Evolutionary conservation across 768 basidiomycete species (phyloP).

Genomic region (Melanogaster broomeanus): DNA sequence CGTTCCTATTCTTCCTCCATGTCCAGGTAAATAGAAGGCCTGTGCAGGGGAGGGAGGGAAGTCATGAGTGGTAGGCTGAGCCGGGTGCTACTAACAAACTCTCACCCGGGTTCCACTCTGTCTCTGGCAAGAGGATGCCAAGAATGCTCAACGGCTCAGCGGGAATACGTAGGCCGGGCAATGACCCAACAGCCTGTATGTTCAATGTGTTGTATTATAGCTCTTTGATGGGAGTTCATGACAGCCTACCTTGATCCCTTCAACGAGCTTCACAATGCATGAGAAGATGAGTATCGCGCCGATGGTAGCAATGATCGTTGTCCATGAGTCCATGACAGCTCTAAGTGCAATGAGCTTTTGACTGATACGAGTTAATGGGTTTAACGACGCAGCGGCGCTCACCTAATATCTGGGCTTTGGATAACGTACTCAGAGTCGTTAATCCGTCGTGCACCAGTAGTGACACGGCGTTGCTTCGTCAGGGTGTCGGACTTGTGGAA

Average conservation of each 20-base stretch:
- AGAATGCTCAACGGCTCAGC: constrained; percentile 14
- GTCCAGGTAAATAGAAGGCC: constrained; percentile 21
- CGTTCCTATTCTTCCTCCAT: constrained; percentile 22
- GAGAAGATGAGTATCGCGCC: constrained; percentile 9
- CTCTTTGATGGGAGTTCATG: background rate
- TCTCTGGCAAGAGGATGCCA: constrained; percentile 12
- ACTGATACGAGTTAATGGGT: background rate
- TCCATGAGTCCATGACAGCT: constrained; percentile 11
- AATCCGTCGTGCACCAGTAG: too few relatives aligned
- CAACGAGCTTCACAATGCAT: constrained; percentile 10
- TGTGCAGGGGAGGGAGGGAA: background rate
- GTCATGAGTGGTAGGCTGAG: too few relatives aligned
- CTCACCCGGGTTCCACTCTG: constrained; percentile 22
- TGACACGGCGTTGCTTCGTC: too few relatives aligned
- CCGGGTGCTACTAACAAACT: background rate
- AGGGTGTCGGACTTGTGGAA: too few relatives aligned
- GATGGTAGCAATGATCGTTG: background rate
- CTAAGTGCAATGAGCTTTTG: background rate
- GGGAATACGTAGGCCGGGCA: constrained; percentile 22
- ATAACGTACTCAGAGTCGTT: too few relatives aligned
- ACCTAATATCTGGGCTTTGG: background rate
- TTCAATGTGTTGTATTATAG: background rate
- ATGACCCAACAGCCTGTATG: constrained; percentile 13
- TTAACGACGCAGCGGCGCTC: background rate
- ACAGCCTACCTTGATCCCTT: constrained; percentile 15